A percentile compares a stretch with the other conserved stretches of the same genome.
Evolutionary conservation across 2,329 filamentous ascomycete genomes (phyloP).

Genomic region (Cordyceps militaris): DNA sequence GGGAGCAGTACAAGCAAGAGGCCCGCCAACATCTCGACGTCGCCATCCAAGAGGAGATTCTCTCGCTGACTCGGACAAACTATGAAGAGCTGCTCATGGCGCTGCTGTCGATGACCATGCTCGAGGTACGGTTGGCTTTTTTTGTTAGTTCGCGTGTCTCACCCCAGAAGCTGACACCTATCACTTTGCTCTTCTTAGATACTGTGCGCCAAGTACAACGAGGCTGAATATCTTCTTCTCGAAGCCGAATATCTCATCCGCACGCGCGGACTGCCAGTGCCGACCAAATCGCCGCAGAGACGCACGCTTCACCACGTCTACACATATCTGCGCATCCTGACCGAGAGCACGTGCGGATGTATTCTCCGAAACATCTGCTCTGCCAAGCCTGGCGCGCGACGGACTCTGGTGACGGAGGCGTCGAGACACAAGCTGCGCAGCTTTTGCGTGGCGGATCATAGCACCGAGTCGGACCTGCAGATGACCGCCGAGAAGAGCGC

Average conservation of each 20-base stretch:
- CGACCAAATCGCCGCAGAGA: neutral
- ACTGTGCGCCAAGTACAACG: neutral
- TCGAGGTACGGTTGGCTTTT: neutral
- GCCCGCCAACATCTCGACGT: neutral
- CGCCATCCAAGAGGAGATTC: neutral
- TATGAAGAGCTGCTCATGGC: conserved; percentile 5
- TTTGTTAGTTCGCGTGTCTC: neutral
- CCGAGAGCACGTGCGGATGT: conserved; percentile 9
- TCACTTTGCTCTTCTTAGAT: neutral
- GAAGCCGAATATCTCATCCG: conserved; percentile 8
- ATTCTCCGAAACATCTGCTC: conserved; percentile 5
- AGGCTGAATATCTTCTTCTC: conserved; percentile 4
- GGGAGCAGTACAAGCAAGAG: neutral
- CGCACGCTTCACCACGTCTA: conserved; percentile 5
- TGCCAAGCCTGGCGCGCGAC: neutral
- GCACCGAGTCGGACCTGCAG: conserved; percentile 3
- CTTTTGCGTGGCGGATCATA: conserved; percentile 5
- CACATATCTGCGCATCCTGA: conserved; percentile 4
- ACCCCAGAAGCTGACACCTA: neutral
- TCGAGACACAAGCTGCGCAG: conserved; percentile 3
- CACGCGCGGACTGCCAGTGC: neutral
- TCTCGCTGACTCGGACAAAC: neutral
- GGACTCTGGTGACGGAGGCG: neutral
- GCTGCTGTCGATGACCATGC: neutral
- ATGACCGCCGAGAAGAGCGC: neutral